Base-by-base conservation (phyloP, 805 yeast species). In the Metschnikowia anglica region DNA sequence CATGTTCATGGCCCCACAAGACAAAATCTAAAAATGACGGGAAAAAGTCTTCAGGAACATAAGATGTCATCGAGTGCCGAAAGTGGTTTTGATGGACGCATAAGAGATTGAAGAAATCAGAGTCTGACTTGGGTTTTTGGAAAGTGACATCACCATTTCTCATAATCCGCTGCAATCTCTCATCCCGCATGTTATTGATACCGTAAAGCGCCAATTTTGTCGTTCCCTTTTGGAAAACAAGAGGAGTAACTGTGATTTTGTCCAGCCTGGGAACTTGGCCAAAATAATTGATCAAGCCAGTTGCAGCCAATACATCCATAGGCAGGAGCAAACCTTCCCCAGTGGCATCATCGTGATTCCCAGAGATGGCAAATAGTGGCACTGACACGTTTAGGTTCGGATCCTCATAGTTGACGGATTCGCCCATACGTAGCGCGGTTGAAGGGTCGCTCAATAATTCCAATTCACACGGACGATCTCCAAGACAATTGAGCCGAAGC, bases 1-100 rank as follows among this genome's bases (percentile, higher is more conserved):
- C 97, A 63, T 93, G 99, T 60, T 93, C 99, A 62, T 93, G 99
- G 13, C 99, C 99, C 99, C 99, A 93, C 2, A 90, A 66, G 0
- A 93, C 82, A 43, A 91, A 70, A 58, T 93, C 89, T 35, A 93
- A 56, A 58, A 90, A 89, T 7, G 74, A 68, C 0, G 98, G 99
- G 18, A 93, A 65, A 53, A 86, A 85, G 40, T 73, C 74, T 50
- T 90, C 98, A 5, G 97, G 98, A 4, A 93, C 68, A 51, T 85
- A 85, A 4, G 88, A 81, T 0, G 95, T 86, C 33, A 80, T 80
- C 1, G 95, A 79, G 55, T 90, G 90, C 4, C 84, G 80, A 2
- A 81, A 76, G 58, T 87, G 97, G 63, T 93, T 93, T 63, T 93
- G 99, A 62, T 93, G 99, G 7, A 93, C 84, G 36, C 88, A 82